Evolutionary conservation across 2,329 filamentous ascomycete species (phyloP).

Genomic region (Stagonosporopsis vannaccii): DNA sequence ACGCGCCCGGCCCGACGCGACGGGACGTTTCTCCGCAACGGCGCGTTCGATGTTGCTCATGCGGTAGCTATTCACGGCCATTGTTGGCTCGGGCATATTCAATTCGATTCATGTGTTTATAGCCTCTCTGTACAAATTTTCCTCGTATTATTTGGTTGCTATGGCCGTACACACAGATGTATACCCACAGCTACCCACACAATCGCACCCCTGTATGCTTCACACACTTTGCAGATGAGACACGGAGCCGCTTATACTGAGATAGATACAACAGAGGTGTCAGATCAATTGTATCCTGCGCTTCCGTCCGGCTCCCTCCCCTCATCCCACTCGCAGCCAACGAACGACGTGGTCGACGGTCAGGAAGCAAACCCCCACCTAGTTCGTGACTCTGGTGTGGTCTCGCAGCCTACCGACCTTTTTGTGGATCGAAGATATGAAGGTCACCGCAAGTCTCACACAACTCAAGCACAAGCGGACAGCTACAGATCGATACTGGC

Average conservation of each 20-base stretch:
- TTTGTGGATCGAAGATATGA: too few species aligned
- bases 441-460: neutral
- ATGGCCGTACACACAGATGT: conserved; percentile 2
- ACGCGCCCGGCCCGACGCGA: conserved; percentile 3
- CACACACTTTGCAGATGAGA: neutral
- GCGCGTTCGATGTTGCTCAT: neutral
- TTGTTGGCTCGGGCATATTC: neutral
- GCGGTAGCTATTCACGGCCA: neutral
- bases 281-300: neutral
- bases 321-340: neutral
- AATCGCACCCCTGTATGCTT: conserved; percentile 1
- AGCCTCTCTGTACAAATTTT: neutral
- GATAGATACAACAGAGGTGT: neutral
- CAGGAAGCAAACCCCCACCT: neutral
- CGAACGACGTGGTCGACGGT: neutral
- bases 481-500: neutral
- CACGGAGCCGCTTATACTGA: neutral
- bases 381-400: neutral
- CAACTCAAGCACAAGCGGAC: neutral
- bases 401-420: neutral
- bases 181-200: neutral
- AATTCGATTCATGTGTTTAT: neutral
- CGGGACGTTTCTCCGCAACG: neutral
- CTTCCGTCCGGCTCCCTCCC: neutral
- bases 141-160: neutral